Percentiles rank a stretch among this genome's conserved stretches.
These are phyloP conservation scores for Chenopodium berlandieri DNA, from an alignment of 148 eudicot genomes.

Conservation along the genomic window DNA sequence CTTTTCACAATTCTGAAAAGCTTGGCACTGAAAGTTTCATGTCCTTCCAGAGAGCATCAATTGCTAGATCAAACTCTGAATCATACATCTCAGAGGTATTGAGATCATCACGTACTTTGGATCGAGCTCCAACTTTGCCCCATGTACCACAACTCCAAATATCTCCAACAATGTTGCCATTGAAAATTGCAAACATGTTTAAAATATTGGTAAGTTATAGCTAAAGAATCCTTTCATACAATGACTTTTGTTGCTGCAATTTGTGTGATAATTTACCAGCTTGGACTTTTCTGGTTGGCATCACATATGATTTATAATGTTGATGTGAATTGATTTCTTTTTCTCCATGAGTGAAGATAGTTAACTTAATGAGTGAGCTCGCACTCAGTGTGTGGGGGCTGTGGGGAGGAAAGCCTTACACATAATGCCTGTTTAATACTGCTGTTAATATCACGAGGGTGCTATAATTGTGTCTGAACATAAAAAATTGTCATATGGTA, in stretches of 20 bases:
- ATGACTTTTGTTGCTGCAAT: background rate
- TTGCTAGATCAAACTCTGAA: conserved; percentile 66
- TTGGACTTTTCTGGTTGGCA: background rate
- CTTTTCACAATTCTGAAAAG: background rate
- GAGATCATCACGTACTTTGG: conserved; percentile 54
- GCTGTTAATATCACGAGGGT: background rate
- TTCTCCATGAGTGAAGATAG: background rate
- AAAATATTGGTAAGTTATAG: conserved; percentile 74
- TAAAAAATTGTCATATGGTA: no score
- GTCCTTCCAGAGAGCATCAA: conserved; percentile 47
- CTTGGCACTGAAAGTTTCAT: conserved; percentile 7
- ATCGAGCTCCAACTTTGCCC: conserved; percentile 41
- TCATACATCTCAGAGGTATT: conserved; percentile 69
- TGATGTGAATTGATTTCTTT: background rate
- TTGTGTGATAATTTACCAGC: background rate
- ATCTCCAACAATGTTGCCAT: conserved; percentile 67
- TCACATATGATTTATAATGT: background rate
- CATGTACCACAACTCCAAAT: conserved; percentile 70
- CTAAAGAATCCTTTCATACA: background rate
- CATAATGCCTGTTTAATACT: no score
- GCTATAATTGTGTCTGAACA: no score
- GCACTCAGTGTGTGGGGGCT: background rate
- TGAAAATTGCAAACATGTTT: conserved; percentile 79
- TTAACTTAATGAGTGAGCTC: background rate
- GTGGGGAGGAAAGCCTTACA: background rate